Base-by-base conservation (phyloP, 305 asterid species). In the Petunia hybrid region DNA sequence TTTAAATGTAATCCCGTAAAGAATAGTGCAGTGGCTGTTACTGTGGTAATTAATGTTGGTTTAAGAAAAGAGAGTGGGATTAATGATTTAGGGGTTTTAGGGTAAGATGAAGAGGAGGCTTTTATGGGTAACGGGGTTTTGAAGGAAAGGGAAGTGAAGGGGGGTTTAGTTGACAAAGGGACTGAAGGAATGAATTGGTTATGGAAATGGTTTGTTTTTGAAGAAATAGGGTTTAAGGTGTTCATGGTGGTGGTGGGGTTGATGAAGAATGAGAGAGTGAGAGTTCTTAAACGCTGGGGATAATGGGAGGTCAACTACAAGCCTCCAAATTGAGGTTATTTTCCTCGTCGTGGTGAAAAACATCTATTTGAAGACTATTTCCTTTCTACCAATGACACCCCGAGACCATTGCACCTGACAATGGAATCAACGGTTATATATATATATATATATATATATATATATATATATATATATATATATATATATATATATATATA, bases 1-100 rank as follows among this genome's bases (percentile, higher is more conserved):
- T 82, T 59, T 12, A 90, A 65, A 46, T 56, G 51, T n/a, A n/a
- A n/a, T n/a, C n/a, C n/a, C n/a, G 88, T 77, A 12, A 93, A 68
- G 70, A 92, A 73, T 40, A 95, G 85, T 2, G 93, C 92, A 2
- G 94, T 88, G 31, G 97, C 94, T 35, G 95, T 85, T 56, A 91
- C 59, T 16, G 95, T 79, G 79, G 97, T 85, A 41, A 89, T 79
- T 40, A 91, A 38, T 63, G 93, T 82, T 59, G 91, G 66, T 85
- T 77, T 89, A 80, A 93, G 84, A 42, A 89, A 81, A 57, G 88
- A 79, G 75, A 82, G 55, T 40, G 88, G 74, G 13, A 59, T 63
- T 76, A 62, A 59, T 22, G 79, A 75, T 57, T 63, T 45, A 1
- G 82, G 48, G 9, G 75, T 4, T 76, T 59, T 35, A 77, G 6